Conservation (phyloP, 345 rosid species). For the Schrenkiella parvula region DNA sequence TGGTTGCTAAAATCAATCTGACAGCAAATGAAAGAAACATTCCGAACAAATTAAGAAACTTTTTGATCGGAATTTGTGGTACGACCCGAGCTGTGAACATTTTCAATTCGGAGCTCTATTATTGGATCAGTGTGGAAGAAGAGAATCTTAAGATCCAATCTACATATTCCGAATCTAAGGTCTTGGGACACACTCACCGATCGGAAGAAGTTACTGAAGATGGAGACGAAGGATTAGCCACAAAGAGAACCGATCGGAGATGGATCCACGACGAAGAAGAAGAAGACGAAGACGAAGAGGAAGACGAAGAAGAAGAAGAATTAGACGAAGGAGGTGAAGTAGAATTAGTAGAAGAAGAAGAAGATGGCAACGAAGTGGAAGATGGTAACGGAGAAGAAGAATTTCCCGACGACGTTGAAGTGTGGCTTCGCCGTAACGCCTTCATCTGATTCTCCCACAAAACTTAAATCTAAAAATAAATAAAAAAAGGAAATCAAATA, state of each 20-base stretch:
- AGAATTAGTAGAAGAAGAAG: slow-evolving; percentile 48
- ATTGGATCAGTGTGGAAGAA: background rate
- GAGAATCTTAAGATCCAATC: slow-evolving; percentile 23
- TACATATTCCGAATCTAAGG: slow-evolving; percentile 12
- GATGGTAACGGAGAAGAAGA: slow-evolving; percentile 38
- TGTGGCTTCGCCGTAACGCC: slow-evolving; percentile 81
- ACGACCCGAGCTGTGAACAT: background rate
- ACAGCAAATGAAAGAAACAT: background rate
- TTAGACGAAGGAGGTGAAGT: slow-evolving; percentile 21
- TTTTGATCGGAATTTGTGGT: background rate
- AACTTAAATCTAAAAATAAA: background rate
- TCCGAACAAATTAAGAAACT: background rate
- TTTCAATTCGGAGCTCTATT: background rate
- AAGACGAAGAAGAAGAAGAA: slow-evolving; percentile 28
- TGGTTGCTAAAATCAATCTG: background rate
- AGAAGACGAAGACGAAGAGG: slow-evolving; percentile 40
- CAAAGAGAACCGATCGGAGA: slow-evolving; percentile 82
- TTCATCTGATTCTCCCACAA: slow-evolving; percentile 46
- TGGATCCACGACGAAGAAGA: slow-evolving; percentile 67
- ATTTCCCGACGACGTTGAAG: slow-evolving; percentile 64
- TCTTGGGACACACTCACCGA: slow-evolving; percentile 56
- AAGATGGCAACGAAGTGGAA: slow-evolving; percentile 46
- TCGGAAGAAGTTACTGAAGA: slow-evolving; percentile 72
- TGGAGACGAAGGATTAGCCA: slow-evolving; percentile 83
- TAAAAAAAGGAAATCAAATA: background rate